These are phyloP conservation scores for Polyporus tsugae DNA, from an alignment of 1,284 basidiomycete species.

Conservation along the genomic window DNA sequence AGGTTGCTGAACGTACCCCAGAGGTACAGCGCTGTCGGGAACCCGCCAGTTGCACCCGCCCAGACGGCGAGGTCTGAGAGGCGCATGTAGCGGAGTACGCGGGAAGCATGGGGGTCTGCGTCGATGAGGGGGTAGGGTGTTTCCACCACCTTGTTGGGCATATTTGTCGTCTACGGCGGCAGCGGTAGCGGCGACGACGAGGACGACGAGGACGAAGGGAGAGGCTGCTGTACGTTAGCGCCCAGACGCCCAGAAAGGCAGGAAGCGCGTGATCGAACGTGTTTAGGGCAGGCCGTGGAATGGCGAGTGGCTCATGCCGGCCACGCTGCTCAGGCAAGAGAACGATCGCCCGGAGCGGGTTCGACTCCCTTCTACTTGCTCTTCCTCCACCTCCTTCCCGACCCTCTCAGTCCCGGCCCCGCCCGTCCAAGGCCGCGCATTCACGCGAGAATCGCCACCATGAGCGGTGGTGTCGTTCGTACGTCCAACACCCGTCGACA, in stretches of 20 bases:
- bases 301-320: constrained; percentile 23
- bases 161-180: constrained; percentile 45
- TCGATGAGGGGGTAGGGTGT: constrained; percentile 89
- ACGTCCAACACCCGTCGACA: constrained; percentile 30
- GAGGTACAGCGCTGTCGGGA: constrained; percentile 78
- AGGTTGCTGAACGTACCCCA: constrained; percentile 67
- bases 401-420: background rate
- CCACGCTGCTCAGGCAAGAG: constrained; percentile 25
- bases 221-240: constrained; percentile 24
- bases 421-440: constrained; percentile 8
- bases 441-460: constrained; percentile 17
- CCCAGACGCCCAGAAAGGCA: constrained; percentile 23
- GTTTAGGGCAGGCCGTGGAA: constrained; percentile 35
- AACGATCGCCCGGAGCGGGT: constrained; percentile 20
- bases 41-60: constrained; percentile 83
- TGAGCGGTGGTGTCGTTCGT: constrained; percentile 33
- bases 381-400: constrained; percentile 12
- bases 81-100: constrained; percentile 92
- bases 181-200: constrained; percentile 29
- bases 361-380: constrained; percentile 7
- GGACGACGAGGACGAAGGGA: constrained; percentile 18
- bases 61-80: constrained; percentile 88
- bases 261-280: constrained; percentile 29
- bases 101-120: constrained; percentile 88
- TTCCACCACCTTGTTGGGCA: constrained; percentile 77